Base-by-base conservation (phyloP, 345 rosid species). In the Syzygium aqueum region DNA sequence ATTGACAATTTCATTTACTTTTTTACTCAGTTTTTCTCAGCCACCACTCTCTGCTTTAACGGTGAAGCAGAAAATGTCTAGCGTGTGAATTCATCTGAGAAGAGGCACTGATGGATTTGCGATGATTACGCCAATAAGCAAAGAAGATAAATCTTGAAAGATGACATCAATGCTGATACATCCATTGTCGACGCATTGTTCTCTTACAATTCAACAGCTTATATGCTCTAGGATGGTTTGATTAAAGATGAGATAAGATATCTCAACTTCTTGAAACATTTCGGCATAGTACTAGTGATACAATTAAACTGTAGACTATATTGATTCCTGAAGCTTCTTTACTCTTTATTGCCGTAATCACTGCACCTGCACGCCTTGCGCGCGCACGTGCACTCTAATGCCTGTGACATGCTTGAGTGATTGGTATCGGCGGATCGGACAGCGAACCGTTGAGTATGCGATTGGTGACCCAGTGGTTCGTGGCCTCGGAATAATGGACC, bases 401-500 rank as follows among this genome's bases (percentile, higher is more conserved):
- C 54, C 89, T 85, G n/a, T 91, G 94, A 88, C 99, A 97, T 54
- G 98, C 96, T 57, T 90, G 94, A 37, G 87, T 91, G 73, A 95
- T 83, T 33, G 96, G 95, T 87, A 91, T 85, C 19, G 92, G 94
- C 10, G 97, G 98, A 56, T 97, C 96, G 6, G 93, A 90, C 84
- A 93, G 87, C 14, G 94, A 89, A 61, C 98, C 98, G 10, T 89
- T 88, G 59, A 92, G 93, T 23, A 95, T 93, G 77, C 90, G 97
- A 82, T 89, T 88, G 84, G 98, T 94, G 67, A 96, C 93, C 93
- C 98, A 93, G 59, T 86, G 92, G 91, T 91, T 96, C 53, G 98
- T 97, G 85, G 93, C 91, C 89, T 95, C 88, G 6, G 94, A 78
- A 86, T 91, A 90, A 82, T 94, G 95, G 25, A 92, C 94, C 14